Evolutionary conservation across 495 filamentous ascomycete genomes (phyloP), one percentile per base, ranked within the genome.

Genomic region (Trichoderma orchidacearum): DNA sequence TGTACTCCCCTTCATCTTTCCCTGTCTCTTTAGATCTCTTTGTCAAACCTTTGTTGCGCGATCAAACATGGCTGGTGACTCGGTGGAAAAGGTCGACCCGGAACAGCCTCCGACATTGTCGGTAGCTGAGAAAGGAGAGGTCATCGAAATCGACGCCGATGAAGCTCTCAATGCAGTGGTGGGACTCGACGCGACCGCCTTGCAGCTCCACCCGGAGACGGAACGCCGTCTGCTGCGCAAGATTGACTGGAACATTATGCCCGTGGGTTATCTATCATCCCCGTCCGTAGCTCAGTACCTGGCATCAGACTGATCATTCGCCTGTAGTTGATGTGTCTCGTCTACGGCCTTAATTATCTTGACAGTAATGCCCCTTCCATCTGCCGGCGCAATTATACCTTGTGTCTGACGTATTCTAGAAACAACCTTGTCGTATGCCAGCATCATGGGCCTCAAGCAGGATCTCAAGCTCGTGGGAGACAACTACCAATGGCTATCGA

Each of bases 261-360:
- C 62, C 29, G 73, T 74, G 60, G 61, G 83, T 25, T 74, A 73
- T 3, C n/a, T n/a, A 73, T 82, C 36, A 82, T 75, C 53, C 81
- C 81, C 17, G 17, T 36, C 34, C 17, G 34, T 11, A 36, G 34
- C 4, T 3, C 13, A 36, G 12, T 50, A 13, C 23, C 15, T 45
- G 8, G 12, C 32, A 35, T 11, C n/a, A 5, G 32, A n/a, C 32
- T 35, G n/a, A 35, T 35, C n/a, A 9, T 15, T 13, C 12, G 0
- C 32, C n/a, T 13, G 3, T 11, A 48, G 41, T 11, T 48, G 2
- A 48, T 48, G 41, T 48, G 41, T 13, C 23, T 48, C 13, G 21
- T 48, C 15, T 48, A 48, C n/a, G 41, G 41, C 18, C 41, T 48
- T 23, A 48, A 48, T 17, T 48, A 48, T 13, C 41, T 48, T 48